Evolutionary conservation across 208 protist species (phyloP), one percentile per base, ranked within the genome.

Genomic region (Acanthamoeba quina): DNA sequence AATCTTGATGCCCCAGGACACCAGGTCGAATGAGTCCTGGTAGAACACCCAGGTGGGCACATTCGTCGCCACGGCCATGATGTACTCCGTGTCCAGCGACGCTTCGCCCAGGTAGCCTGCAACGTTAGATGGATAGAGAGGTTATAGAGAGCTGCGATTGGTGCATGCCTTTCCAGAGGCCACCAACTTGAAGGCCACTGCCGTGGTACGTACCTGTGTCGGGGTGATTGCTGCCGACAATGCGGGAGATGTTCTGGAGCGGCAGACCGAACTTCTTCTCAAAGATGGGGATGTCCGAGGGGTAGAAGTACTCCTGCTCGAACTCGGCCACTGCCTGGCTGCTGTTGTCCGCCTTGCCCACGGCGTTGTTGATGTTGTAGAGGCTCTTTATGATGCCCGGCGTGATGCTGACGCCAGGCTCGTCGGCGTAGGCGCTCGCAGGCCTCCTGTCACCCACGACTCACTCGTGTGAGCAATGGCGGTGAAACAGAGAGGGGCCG

Each of bases 321-420:
- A 78, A 92, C 86, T 92, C 86, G 62, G 86, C 86, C 19, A 70
- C 56, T 0, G 62, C 86, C 41, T 92, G 86, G 37, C 66, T 76
- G 86, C 62, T 92, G 41, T 76, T 92, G 56, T 58, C 41, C 24
- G 34, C 24, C 10, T 41, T n/a, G 13, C 44, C 56, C 5, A 54
- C 86, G 6, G 41, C 49, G 29, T 90, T 26, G 62, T 47, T 56
- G 82, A 90, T 90, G 13, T 68, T 64, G 31, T 90, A 90, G 6
- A 90, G 56, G 15, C 31, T 64, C 82, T 90, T 90, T 10, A 90
- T 90, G 82, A 90, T 62, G 19, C 13, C 34, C 29, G 82, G 82
- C 29, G 82, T 90, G n/a, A 90, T 68, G 47, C 19, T 47, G 21
- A 90, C 29, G 58, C 82, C 82, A 0, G 82, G 82, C 58, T 90